Evolutionary conservation across 257 asterid genomes (phyloP).

Genomic region (Anisodus tanguticus): DNA sequence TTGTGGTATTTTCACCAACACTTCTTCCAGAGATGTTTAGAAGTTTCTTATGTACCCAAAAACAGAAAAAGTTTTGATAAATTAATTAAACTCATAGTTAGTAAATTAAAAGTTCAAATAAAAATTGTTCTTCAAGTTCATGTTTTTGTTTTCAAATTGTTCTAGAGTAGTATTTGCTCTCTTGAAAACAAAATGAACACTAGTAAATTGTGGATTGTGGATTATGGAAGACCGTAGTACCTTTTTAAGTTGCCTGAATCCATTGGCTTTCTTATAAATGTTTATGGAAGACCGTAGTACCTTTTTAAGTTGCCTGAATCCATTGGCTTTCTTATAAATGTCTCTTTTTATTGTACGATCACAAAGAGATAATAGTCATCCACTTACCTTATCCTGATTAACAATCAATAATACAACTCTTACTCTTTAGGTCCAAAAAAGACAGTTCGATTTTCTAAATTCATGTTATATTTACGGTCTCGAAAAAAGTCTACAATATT

Average conservation of each 20-base stretch:
- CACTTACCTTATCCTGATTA: neutral
- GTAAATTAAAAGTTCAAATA: neutral
- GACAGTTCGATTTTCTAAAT: neutral
- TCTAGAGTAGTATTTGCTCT: neutral
- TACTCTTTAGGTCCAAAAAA: neutral
- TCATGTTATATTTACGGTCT: too few species aligned
- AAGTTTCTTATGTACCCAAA: neutral
- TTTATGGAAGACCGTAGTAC: neutral
- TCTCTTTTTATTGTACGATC: too few species aligned
- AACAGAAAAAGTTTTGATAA: neutral
- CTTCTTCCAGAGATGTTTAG: neutral
- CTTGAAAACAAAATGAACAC: too few species aligned
- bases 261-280: too few species aligned
- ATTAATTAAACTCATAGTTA: too few species aligned
- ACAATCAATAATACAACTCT: neutral
- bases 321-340: too few species aligned
- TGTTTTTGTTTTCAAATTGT: neutral
- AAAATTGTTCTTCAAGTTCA: neutral
- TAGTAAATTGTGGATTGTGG: neutral
- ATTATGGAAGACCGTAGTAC: neutral
- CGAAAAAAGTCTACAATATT: neutral
- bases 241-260: constrained; percentile 5
- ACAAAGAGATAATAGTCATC: too few species aligned
- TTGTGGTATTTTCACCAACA: too few species aligned
- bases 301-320: constrained; percentile 5